Evolutionary conservation across 2,329 filamentous ascomycete species (phyloP).

Genomic region (Alternaria angustiovoidea): DNA sequence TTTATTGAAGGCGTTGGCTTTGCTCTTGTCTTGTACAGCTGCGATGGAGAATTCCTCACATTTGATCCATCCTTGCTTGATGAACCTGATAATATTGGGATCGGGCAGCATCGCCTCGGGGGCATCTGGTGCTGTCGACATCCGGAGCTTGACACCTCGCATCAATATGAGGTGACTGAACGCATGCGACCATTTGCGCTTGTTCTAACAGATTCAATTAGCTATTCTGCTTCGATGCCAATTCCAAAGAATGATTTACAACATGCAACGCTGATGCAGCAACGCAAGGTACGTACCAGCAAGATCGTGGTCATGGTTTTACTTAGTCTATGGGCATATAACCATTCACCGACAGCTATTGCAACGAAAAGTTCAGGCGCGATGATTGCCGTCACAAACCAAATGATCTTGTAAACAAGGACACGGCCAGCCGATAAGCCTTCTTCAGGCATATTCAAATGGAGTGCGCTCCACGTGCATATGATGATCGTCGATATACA

Average conservation of each 20-base stretch:
- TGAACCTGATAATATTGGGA: no score
- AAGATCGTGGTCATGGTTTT: no score
- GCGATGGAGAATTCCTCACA: no score
- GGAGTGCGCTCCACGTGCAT: background rate
- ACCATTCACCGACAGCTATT: no score
- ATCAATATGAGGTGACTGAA: background rate
- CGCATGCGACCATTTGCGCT: background rate
- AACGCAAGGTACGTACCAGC: no score
- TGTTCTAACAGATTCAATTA: background rate
- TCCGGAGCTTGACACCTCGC: background rate
- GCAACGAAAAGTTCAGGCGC: background rate
- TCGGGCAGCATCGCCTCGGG: accelerated
- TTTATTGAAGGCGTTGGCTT: no score
- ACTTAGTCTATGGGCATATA: no score
- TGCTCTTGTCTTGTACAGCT: no score
- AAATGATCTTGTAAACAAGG: accelerated
- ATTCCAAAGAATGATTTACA: no score
- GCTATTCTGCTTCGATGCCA: no score
- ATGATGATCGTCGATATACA: background rate
- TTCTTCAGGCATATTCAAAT: background rate
- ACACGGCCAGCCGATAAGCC: no score
- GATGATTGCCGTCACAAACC: background rate
- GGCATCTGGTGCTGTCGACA: background rate
- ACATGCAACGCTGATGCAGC: background rate
- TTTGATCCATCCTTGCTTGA: no score